Percentiles rank a stretch among this genome's conserved stretches.
phyloP scores from a whole-genome alignment of 176 grass and related monocot genomes.

The Avena sativa region DNA sequence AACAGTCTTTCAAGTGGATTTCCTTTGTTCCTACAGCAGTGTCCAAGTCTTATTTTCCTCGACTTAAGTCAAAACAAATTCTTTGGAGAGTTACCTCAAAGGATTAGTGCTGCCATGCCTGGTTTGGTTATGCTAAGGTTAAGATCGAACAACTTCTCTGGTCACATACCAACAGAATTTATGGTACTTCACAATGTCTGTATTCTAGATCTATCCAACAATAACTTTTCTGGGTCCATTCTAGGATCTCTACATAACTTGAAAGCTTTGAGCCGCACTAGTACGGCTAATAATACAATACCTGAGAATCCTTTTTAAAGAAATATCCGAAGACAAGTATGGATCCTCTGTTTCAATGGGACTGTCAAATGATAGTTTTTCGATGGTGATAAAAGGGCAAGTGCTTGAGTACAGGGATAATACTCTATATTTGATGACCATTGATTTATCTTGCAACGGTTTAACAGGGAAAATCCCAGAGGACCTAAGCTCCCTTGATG shows the following conservation, averaged over 20 bases:
- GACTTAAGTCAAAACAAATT: neutral
- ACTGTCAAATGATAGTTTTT: neutral
- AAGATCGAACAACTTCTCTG: neutral
- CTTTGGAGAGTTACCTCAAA: neutral
- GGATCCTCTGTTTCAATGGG: no score
- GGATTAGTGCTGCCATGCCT: neutral
- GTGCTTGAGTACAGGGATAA: neutral
- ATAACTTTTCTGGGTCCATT: neutral
- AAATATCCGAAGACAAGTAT: neutral
- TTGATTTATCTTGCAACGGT: neutral
- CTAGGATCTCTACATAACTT: accelerated
- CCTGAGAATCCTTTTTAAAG: neutral
- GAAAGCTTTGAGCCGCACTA: neutral
- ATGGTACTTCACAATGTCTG: neutral
- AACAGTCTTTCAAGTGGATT: neutral
- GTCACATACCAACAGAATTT: neutral
- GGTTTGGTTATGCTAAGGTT: neutral
- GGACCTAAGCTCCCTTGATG: neutral
- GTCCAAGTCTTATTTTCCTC: neutral
- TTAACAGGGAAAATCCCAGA: neutral
- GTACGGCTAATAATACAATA: neutral
- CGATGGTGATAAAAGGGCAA: neutral
- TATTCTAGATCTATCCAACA: constrained; percentile 4
- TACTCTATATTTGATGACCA: neutral
- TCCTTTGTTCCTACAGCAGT: neutral